Conservation (phyloP, 2,329 filamentous ascomycete species). For the Fusarium brachygibbosum region DNA sequence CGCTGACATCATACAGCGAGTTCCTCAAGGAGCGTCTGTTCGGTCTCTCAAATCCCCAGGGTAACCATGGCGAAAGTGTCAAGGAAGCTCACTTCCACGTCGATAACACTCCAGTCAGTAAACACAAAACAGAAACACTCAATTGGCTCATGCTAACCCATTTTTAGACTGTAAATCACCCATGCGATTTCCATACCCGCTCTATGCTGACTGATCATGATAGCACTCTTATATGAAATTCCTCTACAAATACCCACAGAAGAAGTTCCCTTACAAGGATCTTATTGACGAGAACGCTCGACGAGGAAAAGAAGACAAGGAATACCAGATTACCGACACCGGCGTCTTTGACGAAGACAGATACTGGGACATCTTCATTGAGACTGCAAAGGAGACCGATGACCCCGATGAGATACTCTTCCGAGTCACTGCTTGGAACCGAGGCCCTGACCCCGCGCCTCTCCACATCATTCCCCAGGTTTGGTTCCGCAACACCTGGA, state of each 20-base stretch:
- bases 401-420: constrained; percentile 93
- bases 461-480: constrained; percentile 94
- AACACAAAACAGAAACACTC: constrained; percentile 35
- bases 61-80: constrained; percentile 96
- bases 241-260: constrained; percentile 97
- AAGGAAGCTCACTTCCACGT: constrained; percentile 98
- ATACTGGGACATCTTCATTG: constrained; percentile 98
- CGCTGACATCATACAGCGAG: constrained; percentile 71
- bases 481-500: constrained; percentile 98
- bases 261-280: constrained; percentile 91
- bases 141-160: constrained; percentile 42
- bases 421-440: constrained; percentile 95
- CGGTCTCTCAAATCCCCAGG: constrained; percentile 94
- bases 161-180: constrained; percentile 60
- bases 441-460: constrained; percentile 89
- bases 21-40: constrained; percentile 96
- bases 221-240: constrained; percentile 99
- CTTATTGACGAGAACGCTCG: constrained; percentile 86
- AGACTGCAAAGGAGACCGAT: constrained; percentile 93
- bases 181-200: not conserved
- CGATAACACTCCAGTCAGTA: constrained; percentile 85
- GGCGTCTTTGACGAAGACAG: constrained; percentile 87
- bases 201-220: constrained; percentile 30
- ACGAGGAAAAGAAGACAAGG: constrained; percentile 80
- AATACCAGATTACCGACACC: constrained; percentile 94